These are phyloP conservation scores for Posidonia oceanica DNA, from an alignment of 116 monocot genomes.

Conservation along the genomic window DNA sequence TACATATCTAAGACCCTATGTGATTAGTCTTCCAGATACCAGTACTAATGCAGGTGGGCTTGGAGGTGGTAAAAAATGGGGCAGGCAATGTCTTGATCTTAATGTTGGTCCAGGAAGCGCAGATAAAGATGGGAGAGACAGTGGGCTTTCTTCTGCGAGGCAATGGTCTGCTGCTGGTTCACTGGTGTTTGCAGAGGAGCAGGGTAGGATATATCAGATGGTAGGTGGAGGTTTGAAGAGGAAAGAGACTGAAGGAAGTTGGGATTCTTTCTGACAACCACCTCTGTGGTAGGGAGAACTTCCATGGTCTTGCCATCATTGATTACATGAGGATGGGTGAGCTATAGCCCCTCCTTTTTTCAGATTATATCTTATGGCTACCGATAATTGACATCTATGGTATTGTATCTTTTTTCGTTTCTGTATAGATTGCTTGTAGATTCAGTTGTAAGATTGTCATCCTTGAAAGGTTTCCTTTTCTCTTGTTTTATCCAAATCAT, in stretches of 20 bases:
- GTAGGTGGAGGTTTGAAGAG: slow-evolving; percentile 53
- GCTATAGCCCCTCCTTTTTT: too few species aligned
- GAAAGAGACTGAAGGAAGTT: slow-evolving; percentile 69
- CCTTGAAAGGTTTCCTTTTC: too few species aligned
- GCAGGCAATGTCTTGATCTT: slow-evolving; percentile 66
- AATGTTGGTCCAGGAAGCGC: slow-evolving; percentile 68
- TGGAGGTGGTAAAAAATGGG: slow-evolving; percentile 55
- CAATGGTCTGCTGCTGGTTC: slow-evolving; percentile 41
- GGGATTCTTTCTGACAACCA: slow-evolving; percentile 31
- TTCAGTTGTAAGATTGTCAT: too few species aligned
- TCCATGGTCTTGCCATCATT: too few species aligned
- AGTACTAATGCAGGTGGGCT: slow-evolving; percentile 34
- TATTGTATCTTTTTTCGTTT: too few species aligned
- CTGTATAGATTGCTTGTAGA: too few species aligned
- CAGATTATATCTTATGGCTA: too few species aligned
- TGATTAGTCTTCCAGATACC: slow-evolving; percentile 50
- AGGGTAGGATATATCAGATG: slow-evolving; percentile 47
- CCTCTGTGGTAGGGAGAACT: too few species aligned
- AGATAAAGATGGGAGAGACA: slow-evolving; percentile 47
- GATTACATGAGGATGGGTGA: too few species aligned
- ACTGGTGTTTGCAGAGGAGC: slow-evolving; percentile 54
- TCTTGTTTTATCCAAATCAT: too few species aligned
- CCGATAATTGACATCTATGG: too few species aligned
- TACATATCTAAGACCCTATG: slow-evolving; percentile 40
- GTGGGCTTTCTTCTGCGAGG: slow-evolving; percentile 23